Conservation (phyloP, 2,329 filamentous ascomycete genomes). For the Coniosporium uncinatum region DNA sequence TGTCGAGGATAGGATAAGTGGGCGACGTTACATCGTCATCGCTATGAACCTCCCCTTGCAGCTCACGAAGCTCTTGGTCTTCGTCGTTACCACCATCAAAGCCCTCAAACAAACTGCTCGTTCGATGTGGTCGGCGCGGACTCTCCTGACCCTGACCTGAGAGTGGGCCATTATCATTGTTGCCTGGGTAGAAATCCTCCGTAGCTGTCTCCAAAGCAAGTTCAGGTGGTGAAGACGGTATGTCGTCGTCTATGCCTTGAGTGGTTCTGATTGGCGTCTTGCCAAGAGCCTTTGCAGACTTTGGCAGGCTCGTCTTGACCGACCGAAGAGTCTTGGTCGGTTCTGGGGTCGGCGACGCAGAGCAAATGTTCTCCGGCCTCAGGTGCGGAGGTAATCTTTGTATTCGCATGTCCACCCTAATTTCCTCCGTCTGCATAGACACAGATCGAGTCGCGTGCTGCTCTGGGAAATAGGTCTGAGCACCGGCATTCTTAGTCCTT, state of each 20-base stretch:
- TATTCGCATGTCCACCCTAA: slow-evolving; percentile 74
- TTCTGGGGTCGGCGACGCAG: slow-evolving; percentile 36
- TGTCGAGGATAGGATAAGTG: slow-evolving; percentile 16
- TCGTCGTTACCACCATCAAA: slow-evolving; percentile 59
- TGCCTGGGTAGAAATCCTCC: slow-evolving; percentile 67
- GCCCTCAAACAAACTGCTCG: slow-evolving; percentile 82
- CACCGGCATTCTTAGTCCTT: slow-evolving; percentile 73
- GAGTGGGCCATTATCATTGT: slow-evolving; percentile 75
- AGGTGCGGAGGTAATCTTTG: slow-evolving; percentile 71
- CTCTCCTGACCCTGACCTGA: slow-evolving; percentile 47
- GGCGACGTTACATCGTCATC: slow-evolving; percentile 38
- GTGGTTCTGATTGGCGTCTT: slow-evolving; percentile 7
- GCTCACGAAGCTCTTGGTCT: slow-evolving; percentile 53
- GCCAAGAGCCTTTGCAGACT: slow-evolving; percentile 5
- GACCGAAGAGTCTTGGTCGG: slow-evolving; percentile 7
- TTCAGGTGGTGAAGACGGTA: slow-evolving; percentile 23
- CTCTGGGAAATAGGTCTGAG: slow-evolving; percentile 62
- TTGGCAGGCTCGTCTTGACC: not conserved
- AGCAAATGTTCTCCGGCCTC: slow-evolving; percentile 70
- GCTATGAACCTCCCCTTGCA: slow-evolving; percentile 56
- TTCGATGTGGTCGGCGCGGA: slow-evolving; percentile 64
- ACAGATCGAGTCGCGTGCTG: slow-evolving; percentile 42
- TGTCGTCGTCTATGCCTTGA: slow-evolving; percentile 2
- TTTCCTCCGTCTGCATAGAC: slow-evolving; percentile 85
- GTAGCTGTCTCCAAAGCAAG: slow-evolving; percentile 21